Evolutionary conservation across 345 rosid genomes (phyloP).

Genomic region (Rhodamnia argentea): DNA sequence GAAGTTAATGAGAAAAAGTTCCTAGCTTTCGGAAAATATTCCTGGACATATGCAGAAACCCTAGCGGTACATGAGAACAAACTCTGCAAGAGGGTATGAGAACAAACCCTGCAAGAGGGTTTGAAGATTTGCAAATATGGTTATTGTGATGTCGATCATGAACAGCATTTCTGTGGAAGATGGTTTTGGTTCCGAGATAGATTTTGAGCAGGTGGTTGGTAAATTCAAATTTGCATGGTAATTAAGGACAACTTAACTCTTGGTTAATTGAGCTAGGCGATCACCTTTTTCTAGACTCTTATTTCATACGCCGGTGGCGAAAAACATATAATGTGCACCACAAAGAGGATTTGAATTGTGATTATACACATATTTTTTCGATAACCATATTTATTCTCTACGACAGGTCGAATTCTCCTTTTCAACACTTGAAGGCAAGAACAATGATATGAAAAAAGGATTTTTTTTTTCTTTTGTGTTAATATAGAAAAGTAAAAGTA

Average conservation of each 20-base stretch:
- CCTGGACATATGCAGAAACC: neutral
- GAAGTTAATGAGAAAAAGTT: neutral
- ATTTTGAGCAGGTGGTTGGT: neutral
- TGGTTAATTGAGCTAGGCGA: neutral
- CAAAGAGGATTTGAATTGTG: neutral
- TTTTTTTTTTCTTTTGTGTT: neutral
- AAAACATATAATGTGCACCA: neutral
- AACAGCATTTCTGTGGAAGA: neutral
- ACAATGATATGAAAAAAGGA: neutral
- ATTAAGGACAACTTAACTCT: neutral
- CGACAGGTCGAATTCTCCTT: neutral
- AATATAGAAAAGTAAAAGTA: neutral
- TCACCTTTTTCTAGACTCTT: neutral
- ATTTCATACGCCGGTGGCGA: neutral
- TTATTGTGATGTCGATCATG: neutral
- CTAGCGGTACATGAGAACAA: neutral
- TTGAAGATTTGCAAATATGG: neutral
- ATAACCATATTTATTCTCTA: neutral
- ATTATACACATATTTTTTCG: neutral
- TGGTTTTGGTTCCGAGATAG: neutral
- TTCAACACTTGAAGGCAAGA: neutral
- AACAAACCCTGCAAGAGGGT: neutral
- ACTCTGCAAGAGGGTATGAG: neutral
- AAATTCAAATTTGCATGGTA: neutral
- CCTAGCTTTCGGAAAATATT: neutral